Evolutionary conservation across 352 stramenopile genomes (phyloP), one percentile per base, ranked within the genome.

Genomic region (Globisporangium mamillatum): DNA sequence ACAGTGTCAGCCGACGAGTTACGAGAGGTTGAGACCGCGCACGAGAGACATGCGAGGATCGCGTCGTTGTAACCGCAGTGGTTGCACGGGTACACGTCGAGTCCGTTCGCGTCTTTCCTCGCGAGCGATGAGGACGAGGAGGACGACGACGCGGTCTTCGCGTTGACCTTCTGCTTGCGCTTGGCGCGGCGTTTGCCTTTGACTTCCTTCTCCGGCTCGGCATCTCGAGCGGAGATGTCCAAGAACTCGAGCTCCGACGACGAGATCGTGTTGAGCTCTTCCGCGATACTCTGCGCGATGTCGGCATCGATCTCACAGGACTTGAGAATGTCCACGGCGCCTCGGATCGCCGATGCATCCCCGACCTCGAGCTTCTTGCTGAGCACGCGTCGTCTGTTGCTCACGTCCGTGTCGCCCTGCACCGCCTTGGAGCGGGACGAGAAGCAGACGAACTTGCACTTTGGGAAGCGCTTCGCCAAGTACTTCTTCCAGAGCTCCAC

Each of bases 291-390:
- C 61, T 84, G 78, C 8, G 87, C 87, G 18, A 88, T 75, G 1
- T 60, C 70, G 2, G 74, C 54, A 20, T 82, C 74, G 60, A 94
- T 82, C 3, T 81, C 83, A 68, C 87, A 94, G 27, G 84, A 72
- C n/a, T 81, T 73, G 25, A 94, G 74, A 63, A 94, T 94, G 50
- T 86, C 71, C 0, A 88, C 72, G 3, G 87, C 84, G 24, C 84
- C 84, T 41, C 82, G 80, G 14, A 93, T 77, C 0, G 87, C 85
- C 0, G 79, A 90, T 14, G 77, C 68, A 41, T 93, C 85, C 55
- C 87, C 84, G 8, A 94, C 80, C 63, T 94, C 79, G 14, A 94
- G 68, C 66, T 93, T 93, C 69, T 93, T 92, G 69, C 80, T 90
- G 20, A 95, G 76, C 24, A 95, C 82, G 64, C 87, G 85, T 1